phyloP scores from a whole-genome alignment of 768 basidiomycete genomes.

The Chiua virens region DNA sequence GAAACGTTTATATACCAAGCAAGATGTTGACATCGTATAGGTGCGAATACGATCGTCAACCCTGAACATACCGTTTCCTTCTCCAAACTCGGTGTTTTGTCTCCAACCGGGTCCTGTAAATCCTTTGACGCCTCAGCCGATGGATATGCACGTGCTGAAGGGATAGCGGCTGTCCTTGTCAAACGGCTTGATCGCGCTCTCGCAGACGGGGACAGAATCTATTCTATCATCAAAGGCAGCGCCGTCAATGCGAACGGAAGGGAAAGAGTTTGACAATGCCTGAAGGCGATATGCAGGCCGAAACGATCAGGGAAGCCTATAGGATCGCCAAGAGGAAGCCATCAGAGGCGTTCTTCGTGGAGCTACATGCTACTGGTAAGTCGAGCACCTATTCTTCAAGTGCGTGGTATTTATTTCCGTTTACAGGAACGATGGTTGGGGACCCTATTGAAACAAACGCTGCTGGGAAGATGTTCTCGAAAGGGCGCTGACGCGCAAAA shows the following conservation, averaged over 20 bases:
- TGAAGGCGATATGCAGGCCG: conserved; percentile 33
- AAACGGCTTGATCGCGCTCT: conserved; percentile 34
- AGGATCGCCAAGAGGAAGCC: conserved; percentile 28
- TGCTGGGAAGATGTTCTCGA: conserved; percentile 39
- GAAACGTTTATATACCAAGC: too few relatives aligned
- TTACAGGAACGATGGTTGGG: conserved; percentile 39
- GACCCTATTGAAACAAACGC: conserved; percentile 54
- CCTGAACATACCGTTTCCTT: conserved; percentile 28
- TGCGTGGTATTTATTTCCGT: background rate
- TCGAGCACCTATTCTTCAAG: background rate
- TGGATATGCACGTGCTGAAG: conserved; percentile 33
- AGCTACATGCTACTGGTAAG: conserved; percentile 49
- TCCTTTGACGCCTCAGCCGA: conserved; percentile 34
- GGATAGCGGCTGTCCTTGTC: conserved; percentile 32
- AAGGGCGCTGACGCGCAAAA: conserved; percentile 18
- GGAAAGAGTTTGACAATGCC: conserved; percentile 37
- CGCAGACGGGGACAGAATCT: conserved; percentile 32
- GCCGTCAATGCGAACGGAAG: conserved; percentile 35
- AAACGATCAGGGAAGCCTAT: conserved; percentile 35
- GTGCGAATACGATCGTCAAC: conserved; percentile 30
- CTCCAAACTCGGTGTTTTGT: conserved; percentile 34
- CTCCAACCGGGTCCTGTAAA: conserved; percentile 34
- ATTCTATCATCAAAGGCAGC: conserved; percentile 30
- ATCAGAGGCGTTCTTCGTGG: conserved; percentile 47
- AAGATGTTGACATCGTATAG: conserved; percentile 6